Conservation (phyloP, 2,329 filamentous ascomycete genomes). For the Neocucurbitaria cava region DNA sequence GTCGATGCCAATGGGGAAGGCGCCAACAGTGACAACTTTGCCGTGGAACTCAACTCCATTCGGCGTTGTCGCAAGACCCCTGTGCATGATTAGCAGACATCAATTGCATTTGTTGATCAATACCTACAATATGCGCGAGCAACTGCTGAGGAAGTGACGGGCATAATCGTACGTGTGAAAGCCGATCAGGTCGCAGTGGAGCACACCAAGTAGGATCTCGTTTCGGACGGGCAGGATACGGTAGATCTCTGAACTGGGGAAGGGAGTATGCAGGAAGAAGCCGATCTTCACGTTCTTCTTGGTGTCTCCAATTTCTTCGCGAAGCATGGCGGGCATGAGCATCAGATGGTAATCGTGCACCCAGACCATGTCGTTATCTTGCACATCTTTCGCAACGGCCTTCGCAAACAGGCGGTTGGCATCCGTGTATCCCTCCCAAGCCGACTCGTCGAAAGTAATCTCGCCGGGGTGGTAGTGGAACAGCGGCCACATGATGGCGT, state of each 20-base stretch:
- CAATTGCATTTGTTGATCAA: background rate
- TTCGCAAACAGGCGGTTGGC: slow-evolving; percentile 93
- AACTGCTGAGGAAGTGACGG: slow-evolving; percentile 95
- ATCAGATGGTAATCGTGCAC: slow-evolving; percentile 99
- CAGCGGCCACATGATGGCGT: slow-evolving; percentile 97
- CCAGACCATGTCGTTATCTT: slow-evolving; percentile 96
- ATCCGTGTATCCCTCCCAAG: slow-evolving; percentile 91
- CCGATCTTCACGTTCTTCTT: slow-evolving; percentile 96
- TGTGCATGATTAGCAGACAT: slow-evolving; percentile 31
- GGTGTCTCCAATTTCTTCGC: slow-evolving; percentile 80
- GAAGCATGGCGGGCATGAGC: slow-evolving; percentile 93
- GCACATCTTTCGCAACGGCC: slow-evolving; percentile 82
- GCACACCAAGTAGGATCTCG: slow-evolving; percentile 82
- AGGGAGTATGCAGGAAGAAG: slow-evolving; percentile 97
- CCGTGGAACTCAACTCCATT: slow-evolving; percentile 92
- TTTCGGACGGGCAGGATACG: slow-evolving; percentile 92
- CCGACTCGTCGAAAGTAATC: slow-evolving; percentile 95
- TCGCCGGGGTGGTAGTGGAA: slow-evolving; percentile 99
- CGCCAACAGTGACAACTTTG: slow-evolving; percentile 87
- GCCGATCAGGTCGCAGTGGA: slow-evolving; percentile 93
- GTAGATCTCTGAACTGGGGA: slow-evolving; percentile 96
- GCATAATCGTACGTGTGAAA: slow-evolving; percentile 99
- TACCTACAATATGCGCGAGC: slow-evolving; percentile 84
- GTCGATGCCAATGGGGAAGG: slow-evolving; percentile 97
- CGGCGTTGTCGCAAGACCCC: slow-evolving; percentile 78